Percentiles rank a stretch among this genome's conserved stretches.
phyloP scores from a whole-genome alignment of 495 filamentous ascomycete genomes.

The Penicillium mononematosum region DNA sequence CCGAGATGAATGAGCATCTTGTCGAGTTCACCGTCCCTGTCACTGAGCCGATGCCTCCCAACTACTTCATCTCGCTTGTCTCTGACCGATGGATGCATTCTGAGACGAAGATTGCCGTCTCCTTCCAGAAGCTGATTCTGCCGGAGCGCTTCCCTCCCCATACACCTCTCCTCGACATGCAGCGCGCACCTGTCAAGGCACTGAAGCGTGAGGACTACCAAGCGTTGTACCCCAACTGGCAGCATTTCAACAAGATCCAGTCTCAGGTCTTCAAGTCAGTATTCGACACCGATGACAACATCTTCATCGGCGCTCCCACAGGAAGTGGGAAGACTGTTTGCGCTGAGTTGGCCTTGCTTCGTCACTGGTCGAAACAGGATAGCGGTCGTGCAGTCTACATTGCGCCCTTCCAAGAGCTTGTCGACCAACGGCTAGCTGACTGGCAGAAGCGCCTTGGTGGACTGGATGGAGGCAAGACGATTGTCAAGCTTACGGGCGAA shows the following conservation, averaged over 20 bases:
- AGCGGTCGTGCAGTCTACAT: slow-evolving; percentile 86
- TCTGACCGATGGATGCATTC: slow-evolving; percentile 99
- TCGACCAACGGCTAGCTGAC: slow-evolving; percentile 74
- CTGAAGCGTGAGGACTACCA: slow-evolving; percentile 83
- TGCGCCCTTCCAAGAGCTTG: slow-evolving; percentile 91
- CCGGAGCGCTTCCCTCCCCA: slow-evolving; percentile 95
- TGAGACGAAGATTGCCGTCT: slow-evolving; percentile 88
- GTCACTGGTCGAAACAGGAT: slow-evolving; percentile 74
- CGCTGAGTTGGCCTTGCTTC: slow-evolving; percentile 88
- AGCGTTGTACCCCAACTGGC: slow-evolving; percentile 78
- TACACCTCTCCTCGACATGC: slow-evolving; percentile 85
- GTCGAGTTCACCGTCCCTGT: slow-evolving; percentile 97
- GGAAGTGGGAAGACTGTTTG: slow-evolving; percentile 97
- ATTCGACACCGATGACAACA: slow-evolving; percentile 85
- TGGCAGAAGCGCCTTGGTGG: slow-evolving; percentile 76
- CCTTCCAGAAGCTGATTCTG: slow-evolving; percentile 90
- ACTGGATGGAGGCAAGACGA: slow-evolving; percentile 80
- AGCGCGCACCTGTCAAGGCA: slow-evolving; percentile 82
- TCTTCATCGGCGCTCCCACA: slow-evolving; percentile 84
- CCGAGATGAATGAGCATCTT: slow-evolving; percentile 87
- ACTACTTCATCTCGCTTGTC: slow-evolving; percentile 93
- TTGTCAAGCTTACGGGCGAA: slow-evolving; percentile 93
- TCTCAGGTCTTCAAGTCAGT: slow-evolving; percentile 95
- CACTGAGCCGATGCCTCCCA: slow-evolving; percentile 95
- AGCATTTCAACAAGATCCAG: slow-evolving; percentile 94